phyloP scores from a whole-genome alignment of 1,139 yeast genomes.

The Yamadazyma sp. region DNA sequence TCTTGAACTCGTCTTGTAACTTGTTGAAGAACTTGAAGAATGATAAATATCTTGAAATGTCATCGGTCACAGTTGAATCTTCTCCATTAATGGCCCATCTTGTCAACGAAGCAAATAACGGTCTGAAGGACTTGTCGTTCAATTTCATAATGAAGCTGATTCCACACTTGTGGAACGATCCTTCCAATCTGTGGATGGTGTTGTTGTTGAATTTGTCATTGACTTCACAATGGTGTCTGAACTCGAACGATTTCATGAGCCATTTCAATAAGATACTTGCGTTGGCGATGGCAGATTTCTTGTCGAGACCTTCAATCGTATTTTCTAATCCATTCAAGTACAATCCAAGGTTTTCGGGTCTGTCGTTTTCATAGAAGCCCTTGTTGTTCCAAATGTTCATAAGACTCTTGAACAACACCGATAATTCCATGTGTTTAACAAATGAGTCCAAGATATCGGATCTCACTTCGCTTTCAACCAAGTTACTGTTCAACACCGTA shows the following conservation, averaged over 20 bases:
- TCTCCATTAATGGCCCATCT: constrained; percentile 93
- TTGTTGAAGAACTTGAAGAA: constrained; percentile 87
- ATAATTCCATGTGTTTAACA: constrained; percentile 67
- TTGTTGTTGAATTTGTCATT: constrained; percentile 58
- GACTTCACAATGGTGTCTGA: constrained; percentile 46
- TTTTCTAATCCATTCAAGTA: constrained; percentile 66
- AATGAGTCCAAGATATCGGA: constrained; percentile 63
- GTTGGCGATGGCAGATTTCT: constrained; percentile 70
- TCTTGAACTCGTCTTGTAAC: constrained; percentile 77
- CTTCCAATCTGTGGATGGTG: constrained; percentile 78
- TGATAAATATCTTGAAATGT: constrained; percentile 58
- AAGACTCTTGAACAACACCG: constrained; percentile 61
- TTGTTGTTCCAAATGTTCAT: constrained; percentile 57
- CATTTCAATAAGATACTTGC: constrained; percentile 72
- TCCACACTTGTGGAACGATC: constrained; percentile 71
- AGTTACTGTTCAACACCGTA: constrained; percentile 56
- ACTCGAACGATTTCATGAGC: constrained; percentile 70
- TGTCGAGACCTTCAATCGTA: constrained; percentile 65
- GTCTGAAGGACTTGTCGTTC: constrained; percentile 89
- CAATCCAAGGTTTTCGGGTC: constrained; percentile 65
- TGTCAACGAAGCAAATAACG: constrained; percentile 81
- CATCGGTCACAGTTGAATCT: constrained; percentile 50
- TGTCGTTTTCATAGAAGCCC: constrained; percentile 32
- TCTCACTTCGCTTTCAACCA: constrained; percentile 60
- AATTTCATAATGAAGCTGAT: constrained; percentile 81